Conservation (phyloP, 805 yeast species). For the Wickerhamiella parazyma region DNA sequence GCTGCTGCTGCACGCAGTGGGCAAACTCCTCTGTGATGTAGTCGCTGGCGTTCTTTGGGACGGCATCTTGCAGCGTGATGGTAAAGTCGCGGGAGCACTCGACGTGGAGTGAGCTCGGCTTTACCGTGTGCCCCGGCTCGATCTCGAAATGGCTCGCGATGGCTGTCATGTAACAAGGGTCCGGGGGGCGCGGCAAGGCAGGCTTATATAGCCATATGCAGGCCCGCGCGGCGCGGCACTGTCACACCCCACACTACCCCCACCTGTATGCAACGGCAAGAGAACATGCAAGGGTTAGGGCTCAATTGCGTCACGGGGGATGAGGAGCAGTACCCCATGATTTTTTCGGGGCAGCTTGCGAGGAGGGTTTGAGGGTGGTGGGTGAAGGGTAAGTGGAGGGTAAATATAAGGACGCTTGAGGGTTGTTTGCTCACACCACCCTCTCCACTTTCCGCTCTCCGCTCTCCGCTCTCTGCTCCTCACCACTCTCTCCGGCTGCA, state of each 20-base stretch:
- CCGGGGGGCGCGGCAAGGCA: not conserved
- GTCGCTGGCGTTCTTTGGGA: conserved; percentile 5
- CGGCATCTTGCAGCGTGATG: conserved; percentile 5
- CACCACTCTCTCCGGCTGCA: too few relatives aligned
- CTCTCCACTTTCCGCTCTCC: too few relatives aligned
- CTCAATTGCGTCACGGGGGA: not conserved
- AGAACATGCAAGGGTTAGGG: not conserved
- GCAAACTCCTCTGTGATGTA: conserved; percentile 4
- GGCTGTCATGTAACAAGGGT: not conserved
- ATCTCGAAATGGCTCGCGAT: not conserved
- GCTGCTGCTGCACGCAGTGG: conserved; percentile 29
- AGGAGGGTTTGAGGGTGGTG: too few relatives aligned
- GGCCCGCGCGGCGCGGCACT: too few relatives aligned
- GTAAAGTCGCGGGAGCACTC: not conserved
- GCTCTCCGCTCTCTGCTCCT: too few relatives aligned
- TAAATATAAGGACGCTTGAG: too few relatives aligned
- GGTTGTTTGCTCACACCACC: too few relatives aligned
- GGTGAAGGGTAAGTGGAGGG: too few relatives aligned
- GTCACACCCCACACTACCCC: not conserved
- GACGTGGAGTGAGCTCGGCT: conserved; percentile 1
- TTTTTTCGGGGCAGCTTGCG: too few relatives aligned
- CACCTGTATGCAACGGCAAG: not conserved
- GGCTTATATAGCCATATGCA: not conserved
- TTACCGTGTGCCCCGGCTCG: not conserved
- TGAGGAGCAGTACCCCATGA: not conserved